Conservation (phyloP, 179 eudicot species). For the Carnegiea gigantea region DNA sequence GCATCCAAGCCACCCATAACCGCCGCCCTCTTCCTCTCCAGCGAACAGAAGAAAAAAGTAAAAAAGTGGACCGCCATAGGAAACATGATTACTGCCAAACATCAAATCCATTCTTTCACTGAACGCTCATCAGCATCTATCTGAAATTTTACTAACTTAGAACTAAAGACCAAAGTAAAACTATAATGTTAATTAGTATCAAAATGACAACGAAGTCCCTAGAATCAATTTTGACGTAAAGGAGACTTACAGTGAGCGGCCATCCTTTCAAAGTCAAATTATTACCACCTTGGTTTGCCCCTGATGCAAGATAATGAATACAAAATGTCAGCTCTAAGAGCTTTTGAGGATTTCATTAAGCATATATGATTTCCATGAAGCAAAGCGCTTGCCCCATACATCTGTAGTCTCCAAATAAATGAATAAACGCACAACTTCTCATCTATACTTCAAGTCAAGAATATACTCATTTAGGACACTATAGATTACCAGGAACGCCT, state of each 20-base stretch:
- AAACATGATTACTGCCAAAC: background rate
- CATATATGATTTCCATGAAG: background rate
- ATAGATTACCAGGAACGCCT: slow-evolving; percentile 74
- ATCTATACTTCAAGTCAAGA: background rate
- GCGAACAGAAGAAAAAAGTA: background rate
- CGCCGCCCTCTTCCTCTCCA: background rate
- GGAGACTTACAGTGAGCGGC: slow-evolving; percentile 81
- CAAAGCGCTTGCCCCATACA: background rate
- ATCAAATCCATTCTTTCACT: background rate
- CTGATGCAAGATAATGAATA: slow-evolving; percentile 39
- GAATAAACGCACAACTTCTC: background rate
- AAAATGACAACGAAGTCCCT: background rate
- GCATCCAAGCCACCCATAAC: background rate
- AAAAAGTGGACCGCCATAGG: background rate
- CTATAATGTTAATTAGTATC: background rate
- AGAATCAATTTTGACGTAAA: background rate
- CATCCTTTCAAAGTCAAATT: slow-evolving; percentile 88
- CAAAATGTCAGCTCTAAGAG: slow-evolving; percentile 16
- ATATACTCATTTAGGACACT: background rate
- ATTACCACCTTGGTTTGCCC: slow-evolving; percentile 80
- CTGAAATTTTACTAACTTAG: background rate
- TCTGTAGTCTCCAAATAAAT: background rate
- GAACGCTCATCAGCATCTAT: background rate
- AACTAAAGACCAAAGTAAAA: background rate
- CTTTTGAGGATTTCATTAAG: background rate